Percentiles rank a stretch among this genome's conserved stretches.
Evolutionary conservation across 148 eudicot species (phyloP).

Genomic region (Dysphania ambrosioides): DNA sequence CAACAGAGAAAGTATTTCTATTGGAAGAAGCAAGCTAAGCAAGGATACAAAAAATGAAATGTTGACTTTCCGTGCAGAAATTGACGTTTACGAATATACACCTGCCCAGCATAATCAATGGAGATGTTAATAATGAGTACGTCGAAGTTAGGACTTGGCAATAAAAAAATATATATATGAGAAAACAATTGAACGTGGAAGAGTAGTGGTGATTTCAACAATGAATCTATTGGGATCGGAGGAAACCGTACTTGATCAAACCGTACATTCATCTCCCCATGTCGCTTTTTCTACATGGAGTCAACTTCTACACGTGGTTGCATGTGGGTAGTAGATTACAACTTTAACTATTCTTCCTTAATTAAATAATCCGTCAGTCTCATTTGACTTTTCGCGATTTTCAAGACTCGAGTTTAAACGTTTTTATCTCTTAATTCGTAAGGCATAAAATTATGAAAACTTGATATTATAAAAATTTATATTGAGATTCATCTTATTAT

Average conservation of each 20-base stretch:
- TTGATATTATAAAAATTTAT: too few relatives aligned
- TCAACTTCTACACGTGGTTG: constrained; percentile 28
- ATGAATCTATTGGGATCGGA: not conserved
- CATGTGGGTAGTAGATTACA: constrained; percentile 15
- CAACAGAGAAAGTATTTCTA: not conserved
- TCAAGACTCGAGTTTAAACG: too few relatives aligned
- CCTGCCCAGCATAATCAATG: constrained; percentile 30
- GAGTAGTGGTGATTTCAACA: constrained; percentile 16
- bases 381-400: too few relatives aligned
- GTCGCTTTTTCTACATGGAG: constrained; percentile 25
- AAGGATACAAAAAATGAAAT: too few relatives aligned
- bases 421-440: too few relatives aligned
- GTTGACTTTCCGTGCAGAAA: constrained; percentile 30
- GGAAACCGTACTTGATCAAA: constrained; percentile 19
- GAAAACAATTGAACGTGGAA: constrained; percentile 11
- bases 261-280: constrained; percentile 30
- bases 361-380: too few relatives aligned
- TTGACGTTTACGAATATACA: constrained; percentile 28
- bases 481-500: too few relatives aligned
- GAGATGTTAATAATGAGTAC: not conserved
- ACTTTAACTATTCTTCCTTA: not conserved
- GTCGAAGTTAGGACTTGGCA: not conserved
- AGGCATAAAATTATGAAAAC: too few relatives aligned
- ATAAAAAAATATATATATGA: not conserved
- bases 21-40: not conserved